Base-by-base conservation (phyloP, 257 asterid species). In the Osmanthus fragrans region DNA sequence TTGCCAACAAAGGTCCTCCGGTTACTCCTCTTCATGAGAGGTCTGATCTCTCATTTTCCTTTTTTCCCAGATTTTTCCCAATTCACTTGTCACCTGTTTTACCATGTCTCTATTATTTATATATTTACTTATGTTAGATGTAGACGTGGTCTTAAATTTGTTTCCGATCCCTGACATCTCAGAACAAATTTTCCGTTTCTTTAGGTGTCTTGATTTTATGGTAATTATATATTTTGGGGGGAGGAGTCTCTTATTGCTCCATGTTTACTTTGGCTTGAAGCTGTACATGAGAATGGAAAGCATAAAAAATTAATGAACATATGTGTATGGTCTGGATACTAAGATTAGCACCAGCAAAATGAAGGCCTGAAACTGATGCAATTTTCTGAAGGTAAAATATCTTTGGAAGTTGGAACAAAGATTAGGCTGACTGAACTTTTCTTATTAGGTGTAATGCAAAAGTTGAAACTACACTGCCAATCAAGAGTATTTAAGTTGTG, bases 11-110 rank as follows among this genome's bases (percentile, higher is more conserved):
- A 88, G 98, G 99, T 34, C 97, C 98, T 8, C 98, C 98, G 1
- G 97, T 93, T 42, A 95, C 99, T 73, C 99, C 99, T 79, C 94
- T 93, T 58, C 72, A 86, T 30, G 97, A 95, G 84, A 90, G 99
- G 99, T 94, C 42, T 15, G 23, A 15, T 32, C 47, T 2, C 47
- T 40, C 47, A 11, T 9, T 5, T 5, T 40, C 32, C 32, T 30
- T 2, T 30, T 15, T 71, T 65, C 58, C 58, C 77, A 11, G 58
- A 39, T 79, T 74, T 49, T 73, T 0, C 67, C n/a, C 72, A 12
- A 72, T 64, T 66, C 12, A 3, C 42, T 39, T 69, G 7, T 75
- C 51, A 33, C 13, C 45, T 16, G 72, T 40, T 7, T 63, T 63
- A 27, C 33, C 54, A 13, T 42, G 21, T 60, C 68, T 49, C 4